Conservation (phyloP, 2,329 filamentous ascomycete genomes). For the Colletotrichum sp. region DNA sequence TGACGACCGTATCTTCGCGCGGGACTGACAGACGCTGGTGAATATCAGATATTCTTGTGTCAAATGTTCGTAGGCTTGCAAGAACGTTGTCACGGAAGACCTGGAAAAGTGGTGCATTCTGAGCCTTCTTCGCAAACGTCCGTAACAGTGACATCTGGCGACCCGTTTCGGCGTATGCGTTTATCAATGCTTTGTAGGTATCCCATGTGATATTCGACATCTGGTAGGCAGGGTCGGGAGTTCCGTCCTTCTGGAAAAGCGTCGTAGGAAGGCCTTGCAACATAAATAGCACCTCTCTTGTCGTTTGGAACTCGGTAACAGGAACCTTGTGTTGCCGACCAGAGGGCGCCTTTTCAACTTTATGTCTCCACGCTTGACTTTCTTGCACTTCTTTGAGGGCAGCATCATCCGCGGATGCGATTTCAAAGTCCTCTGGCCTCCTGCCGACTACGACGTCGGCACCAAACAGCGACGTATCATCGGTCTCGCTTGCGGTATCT, state of each 20-base stretch:
- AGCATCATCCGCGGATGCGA: slow-evolving; percentile 34
- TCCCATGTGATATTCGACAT: slow-evolving; percentile 54
- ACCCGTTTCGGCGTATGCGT: slow-evolving; percentile 51
- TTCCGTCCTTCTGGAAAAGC: slow-evolving; percentile 61
- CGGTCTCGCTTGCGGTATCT: slow-evolving; percentile 34
- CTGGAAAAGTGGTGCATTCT: slow-evolving; percentile 67
- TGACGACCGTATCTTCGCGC: slow-evolving; percentile 62
- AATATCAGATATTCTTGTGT: slow-evolving; percentile 60
- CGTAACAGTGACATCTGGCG: slow-evolving; percentile 51
- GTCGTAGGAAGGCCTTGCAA: slow-evolving; percentile 78
- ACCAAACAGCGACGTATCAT: slow-evolving; percentile 39
- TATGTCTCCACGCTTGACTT: slow-evolving; percentile 52
- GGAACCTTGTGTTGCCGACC: slow-evolving; percentile 15
- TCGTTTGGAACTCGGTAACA: slow-evolving; percentile 18
- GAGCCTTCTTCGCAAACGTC: slow-evolving; percentile 43
- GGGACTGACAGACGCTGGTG: slow-evolving; percentile 66
- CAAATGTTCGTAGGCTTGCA: slow-evolving; percentile 61
- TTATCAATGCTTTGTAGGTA: slow-evolving; percentile 52
- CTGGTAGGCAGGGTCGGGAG: slow-evolving; percentile 46
- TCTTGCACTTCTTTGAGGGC: slow-evolving; percentile 36
- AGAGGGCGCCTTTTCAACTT: background rate
- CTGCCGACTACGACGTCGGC: slow-evolving; percentile 32
- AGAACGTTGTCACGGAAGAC: slow-evolving; percentile 72
- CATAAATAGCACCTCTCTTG: slow-evolving; percentile 73
- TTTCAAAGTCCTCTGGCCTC: slow-evolving; percentile 33